Evolutionary conservation across 495 filamentous ascomycete species (phyloP).

Genomic region (Trichocladium uniseriatum): DNA sequence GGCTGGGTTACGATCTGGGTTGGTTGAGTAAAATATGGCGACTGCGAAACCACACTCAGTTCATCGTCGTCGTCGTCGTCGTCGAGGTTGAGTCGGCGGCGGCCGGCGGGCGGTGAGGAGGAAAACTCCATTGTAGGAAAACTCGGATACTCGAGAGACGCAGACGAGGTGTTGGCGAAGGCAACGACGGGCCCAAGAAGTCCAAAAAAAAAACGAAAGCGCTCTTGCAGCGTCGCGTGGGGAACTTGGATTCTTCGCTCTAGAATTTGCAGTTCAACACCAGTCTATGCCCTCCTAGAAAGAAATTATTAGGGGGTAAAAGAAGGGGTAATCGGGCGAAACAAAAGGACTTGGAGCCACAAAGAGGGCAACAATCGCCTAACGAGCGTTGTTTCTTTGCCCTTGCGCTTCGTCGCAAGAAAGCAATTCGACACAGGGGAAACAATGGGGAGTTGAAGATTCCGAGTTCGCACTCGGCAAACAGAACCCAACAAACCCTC

Average conservation of each 20-base stretch:
- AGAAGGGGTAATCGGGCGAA: neutral
- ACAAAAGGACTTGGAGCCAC: too few relatives aligned
- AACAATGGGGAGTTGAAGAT: neutral
- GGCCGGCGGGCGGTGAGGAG: slow-evolving; percentile 9
- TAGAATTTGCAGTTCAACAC: too few relatives aligned
- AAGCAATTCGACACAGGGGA: neutral
- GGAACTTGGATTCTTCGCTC: too few relatives aligned
- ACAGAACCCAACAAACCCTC: neutral
- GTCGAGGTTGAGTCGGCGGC: slow-evolving; percentile 7
- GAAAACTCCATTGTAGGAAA: slow-evolving; percentile 14
- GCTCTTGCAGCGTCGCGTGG: too few relatives aligned
- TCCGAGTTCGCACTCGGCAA: neutral
- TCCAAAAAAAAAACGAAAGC: too few relatives aligned
- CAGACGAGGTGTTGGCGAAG: too few relatives aligned
- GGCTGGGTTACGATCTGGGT: slow-evolving; percentile 52
- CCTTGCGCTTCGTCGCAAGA: neutral
- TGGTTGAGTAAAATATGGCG: slow-evolving; percentile 48
- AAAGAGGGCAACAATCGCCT: too few relatives aligned
- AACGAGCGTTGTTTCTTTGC: too few relatives aligned
- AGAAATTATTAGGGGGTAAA: neutral
- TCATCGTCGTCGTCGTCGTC: slow-evolving; percentile 20
- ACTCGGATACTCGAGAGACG: neutral
- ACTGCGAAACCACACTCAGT: slow-evolving; percentile 14
- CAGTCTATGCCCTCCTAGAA: neutral
- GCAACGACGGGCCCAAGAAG: too few relatives aligned